Base-by-base conservation (phyloP, 257 asterid species). In the Gentiana dahurica region DNA sequence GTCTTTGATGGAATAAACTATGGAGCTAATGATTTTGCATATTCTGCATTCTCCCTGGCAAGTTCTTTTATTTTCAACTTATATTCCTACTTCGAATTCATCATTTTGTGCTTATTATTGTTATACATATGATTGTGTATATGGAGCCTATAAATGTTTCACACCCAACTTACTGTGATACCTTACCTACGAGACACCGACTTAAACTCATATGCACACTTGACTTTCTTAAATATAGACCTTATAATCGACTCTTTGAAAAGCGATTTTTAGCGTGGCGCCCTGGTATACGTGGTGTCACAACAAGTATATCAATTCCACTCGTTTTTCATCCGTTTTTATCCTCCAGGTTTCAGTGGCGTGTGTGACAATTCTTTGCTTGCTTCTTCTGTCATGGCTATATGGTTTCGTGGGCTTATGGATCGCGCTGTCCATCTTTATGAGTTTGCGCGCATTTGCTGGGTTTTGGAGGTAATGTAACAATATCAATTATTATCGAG, bases 31-130 rank as follows among this genome's bases (percentile, higher is more conserved):
- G 84, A 82, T 63, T 77, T 79, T 39, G 68, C 79, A 5, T 70
- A 65, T 60, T 71, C 86, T 8, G 84, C 78, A 1, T 72, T 74
- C 69, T 79, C 82, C 66, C 76, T 82, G 83, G 83, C 65, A 79
- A 73, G 76, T 71, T 46, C 41, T 60, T 37, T 41, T 8, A 7
- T 11, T 39, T 37, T 5, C 10, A 50, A 51, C 7, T 50, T 51
- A 32, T 38, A 11, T 37, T 7, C 15, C 51, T 33, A 12, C 4
- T 8, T 5, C 9, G 11, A 15, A 24, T 24, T 4, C 9, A 1
- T 41, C 5, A 5, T 41, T 41, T 41, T 41, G 10, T 41, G 6
- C 46, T 41, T 41, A 7, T 41, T 41, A 41, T 41, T 7, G 8
- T 41, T 10, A 10, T 41, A 41, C 2, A 41, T 5, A 24, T 24